A percentile compares a stretch with the other conserved stretches of the same genome.
phyloP scores from a whole-genome alignment of 306 rosid species.

The Trifolium subterraneum region DNA sequence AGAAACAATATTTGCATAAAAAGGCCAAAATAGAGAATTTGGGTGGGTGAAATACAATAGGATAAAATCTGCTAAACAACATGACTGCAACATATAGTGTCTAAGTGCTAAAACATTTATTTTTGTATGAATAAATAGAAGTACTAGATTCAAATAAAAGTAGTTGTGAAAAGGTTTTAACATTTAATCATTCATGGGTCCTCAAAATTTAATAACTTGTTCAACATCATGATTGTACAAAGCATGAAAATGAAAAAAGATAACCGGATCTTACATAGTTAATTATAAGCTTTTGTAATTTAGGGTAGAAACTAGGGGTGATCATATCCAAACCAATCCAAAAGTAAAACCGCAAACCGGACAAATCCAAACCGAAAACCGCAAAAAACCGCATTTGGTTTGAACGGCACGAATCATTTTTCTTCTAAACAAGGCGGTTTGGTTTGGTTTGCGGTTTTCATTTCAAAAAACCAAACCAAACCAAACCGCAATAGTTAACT shows the following conservation, averaged over 20 bases:
- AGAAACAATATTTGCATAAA: constrained; percentile 1
- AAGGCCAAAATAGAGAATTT: constrained; percentile 1
- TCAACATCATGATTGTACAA: background rate
- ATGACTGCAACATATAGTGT: background rate
- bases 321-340: too few species aligned
- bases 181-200: background rate
- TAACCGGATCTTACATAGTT: background rate
- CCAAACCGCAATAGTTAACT: too few species aligned
- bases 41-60: background rate
- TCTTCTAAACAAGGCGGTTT: too few species aligned
- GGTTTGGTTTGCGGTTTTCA: too few species aligned
- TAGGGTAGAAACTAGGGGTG: background rate
- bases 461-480: too few species aligned
- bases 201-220: background rate
- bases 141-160: background rate
- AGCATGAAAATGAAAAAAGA: background rate
- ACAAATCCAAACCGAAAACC: too few species aligned
- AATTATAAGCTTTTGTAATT: background rate
- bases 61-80: constrained; percentile 2
- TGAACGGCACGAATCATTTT: too few species aligned
- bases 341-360: too few species aligned
- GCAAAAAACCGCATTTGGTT: too few species aligned
- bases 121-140: background rate
- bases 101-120: background rate
- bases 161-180: background rate